Base-by-base conservation (phyloP, 1,139 yeast species). In the Suhomyces bokatorum region DNA sequence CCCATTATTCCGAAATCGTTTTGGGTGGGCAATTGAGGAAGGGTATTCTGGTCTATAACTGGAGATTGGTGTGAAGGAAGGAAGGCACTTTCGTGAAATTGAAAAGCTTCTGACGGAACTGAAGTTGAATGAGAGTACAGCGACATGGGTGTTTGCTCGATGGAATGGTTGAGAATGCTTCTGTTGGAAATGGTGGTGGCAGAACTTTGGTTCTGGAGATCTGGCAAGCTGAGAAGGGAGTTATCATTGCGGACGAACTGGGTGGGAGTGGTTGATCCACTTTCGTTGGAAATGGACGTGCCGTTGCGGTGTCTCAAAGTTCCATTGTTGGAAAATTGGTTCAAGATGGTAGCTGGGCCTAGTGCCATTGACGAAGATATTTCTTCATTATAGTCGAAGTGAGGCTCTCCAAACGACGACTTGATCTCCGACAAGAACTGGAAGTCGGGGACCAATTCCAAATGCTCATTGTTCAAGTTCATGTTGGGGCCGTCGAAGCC, bases 401-500 rank as follows among this genome's bases (percentile, higher is more conserved):
- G 32, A 10, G 28, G 35, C 1, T 39, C 43, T 1, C 22, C 28
- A 11, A 11, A 14, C 5, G 30, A 24, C 1, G 39, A 13, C 14
- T 14, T 40, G 12, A 20, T 29, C 2, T 37, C 43, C 6, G 40
- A 32, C 13, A 44, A 32, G 15, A 44, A 41, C 8, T 34, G 26
- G 13, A 37, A 32, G 28, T 41, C 37, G 4, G 47, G 40, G 3
- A 40, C 39, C 15, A 44, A 24, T 24, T 44, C 47, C 34, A 37
- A 31, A 9, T 37, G 41, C n/a, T 38, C 47, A 26, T 51, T 49
- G 35, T 46, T 47, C 42, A 50, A 58, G 42, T 59, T 61, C 35
- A 54, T 56, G 42, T 52, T 52, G 22, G 70, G 70, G 8, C 70
- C 71, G 37, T 67, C 73, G 49, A 61, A 67, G 2, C 71, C 70